Base-by-base conservation (phyloP, 331 rosid species). In the Stylosanthes scabra region DNA sequence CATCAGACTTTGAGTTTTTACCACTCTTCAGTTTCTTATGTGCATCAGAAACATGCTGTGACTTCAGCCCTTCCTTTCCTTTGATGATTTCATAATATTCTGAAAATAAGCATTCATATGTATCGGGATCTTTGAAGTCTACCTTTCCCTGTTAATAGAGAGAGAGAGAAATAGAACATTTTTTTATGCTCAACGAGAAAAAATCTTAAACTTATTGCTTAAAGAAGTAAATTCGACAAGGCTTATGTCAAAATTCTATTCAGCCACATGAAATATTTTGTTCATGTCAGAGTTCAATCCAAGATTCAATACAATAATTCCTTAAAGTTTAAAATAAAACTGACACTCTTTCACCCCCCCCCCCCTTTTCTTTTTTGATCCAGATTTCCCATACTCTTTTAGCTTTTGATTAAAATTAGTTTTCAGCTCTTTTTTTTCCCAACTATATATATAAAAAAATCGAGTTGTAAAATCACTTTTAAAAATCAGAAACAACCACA, bases 61-160 rank as follows among this genome's bases (percentile, higher is more conserved):
- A 40, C 49, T 71, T 82, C 74, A 87, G 74, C 54, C 86, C 90
- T 79, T 87, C 93, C 61, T 86, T 79, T 67, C 58, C 31, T 84
- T 82, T 90, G 20, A 87, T 72, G 28, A 57, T 45, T 16, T 85
- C 75, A 87, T 89, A 90, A 63, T 90, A 92, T 9, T 86, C 90
- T 61, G 66, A 42, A 83, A 90, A 90, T 11, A 81, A 76, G 68
- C 75, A 70, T 84, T 92, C 96, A 1, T 72, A 74, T 8, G 96
- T 88, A 13, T 75, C 81, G 75, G 39, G 74, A 37, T 88, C 88
- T 67, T 78, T 71, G 73, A 92, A 85, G 78, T 92, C 91, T 59
- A 92, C 63, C 45, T 44, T 56, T 37, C 14, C 87, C 93, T 87
- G 81, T 49, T 13, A 52, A 74, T 47, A 34, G 39, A 6, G 39